Percentiles rank a stretch among this genome's conserved stretches.
These are phyloP conservation scores for Sarcomyxa edulis DNA, from an alignment of 768 basidiomycete genomes.

Conservation along the genomic window DNA sequence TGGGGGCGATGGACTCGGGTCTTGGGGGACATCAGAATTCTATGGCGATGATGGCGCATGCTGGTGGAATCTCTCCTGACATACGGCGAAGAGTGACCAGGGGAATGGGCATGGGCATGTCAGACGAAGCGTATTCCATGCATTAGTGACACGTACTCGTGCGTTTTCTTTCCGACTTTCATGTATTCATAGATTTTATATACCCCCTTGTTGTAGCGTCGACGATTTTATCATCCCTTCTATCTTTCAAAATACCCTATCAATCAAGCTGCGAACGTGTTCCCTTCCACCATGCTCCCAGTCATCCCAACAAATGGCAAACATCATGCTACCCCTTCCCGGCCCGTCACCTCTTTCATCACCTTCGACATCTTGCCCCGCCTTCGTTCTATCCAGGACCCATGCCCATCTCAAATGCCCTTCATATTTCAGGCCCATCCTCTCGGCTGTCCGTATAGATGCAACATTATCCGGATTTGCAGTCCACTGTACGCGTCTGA, in stretches of 20 bases:
- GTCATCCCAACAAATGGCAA: slow-evolving; percentile 43
- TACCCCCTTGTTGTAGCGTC: no score
- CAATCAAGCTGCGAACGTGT: slow-evolving; percentile 22
- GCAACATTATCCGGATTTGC: slow-evolving; percentile 30
- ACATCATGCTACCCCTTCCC: slow-evolving; percentile 31
- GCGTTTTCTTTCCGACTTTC: no score
- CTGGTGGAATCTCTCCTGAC: slow-evolving; percentile 20
- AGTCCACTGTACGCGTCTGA: slow-evolving; percentile 46
- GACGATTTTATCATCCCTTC: no score
- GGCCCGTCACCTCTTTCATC: slow-evolving; percentile 24
- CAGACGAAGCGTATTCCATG: slow-evolving; percentile 24
- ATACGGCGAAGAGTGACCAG: slow-evolving; percentile 20
- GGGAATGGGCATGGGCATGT: slow-evolving; percentile 21
- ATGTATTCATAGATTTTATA: no score
- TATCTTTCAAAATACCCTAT: no score
- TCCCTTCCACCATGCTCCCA: slow-evolving; percentile 38
- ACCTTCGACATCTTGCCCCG: slow-evolving; percentile 18
- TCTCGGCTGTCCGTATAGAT: slow-evolving; percentile 33
- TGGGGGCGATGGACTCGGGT: slow-evolving; percentile 17
- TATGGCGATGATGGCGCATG: slow-evolving; percentile 25
- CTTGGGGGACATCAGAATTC: slow-evolving; percentile 17
- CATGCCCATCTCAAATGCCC: slow-evolving; percentile 39
- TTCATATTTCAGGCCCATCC: slow-evolving; percentile 42
- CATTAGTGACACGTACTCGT: no score
- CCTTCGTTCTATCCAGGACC: slow-evolving; percentile 28